Evolutionary conservation across 305 asterid species (phyloP).

Genomic region (Fraxinus paxiana): DNA sequence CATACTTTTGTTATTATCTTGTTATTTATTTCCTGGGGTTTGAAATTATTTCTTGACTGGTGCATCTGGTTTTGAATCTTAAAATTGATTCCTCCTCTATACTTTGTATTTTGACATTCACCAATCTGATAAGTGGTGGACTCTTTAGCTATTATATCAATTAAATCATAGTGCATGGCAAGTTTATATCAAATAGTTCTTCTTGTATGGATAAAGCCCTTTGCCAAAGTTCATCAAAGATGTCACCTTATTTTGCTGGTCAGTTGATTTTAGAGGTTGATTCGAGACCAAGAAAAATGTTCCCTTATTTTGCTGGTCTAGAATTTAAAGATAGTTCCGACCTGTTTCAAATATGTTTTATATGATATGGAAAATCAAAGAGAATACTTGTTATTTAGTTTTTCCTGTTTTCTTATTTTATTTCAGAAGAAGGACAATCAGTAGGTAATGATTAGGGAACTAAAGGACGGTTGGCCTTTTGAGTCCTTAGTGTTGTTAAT

Average conservation of each 20-base stretch:
- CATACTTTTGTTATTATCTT: conserved; percentile 18
- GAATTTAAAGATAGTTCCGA: neutral
- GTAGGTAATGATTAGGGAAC: neutral
- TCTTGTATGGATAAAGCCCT: neutral
- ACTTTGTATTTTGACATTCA: neutral
- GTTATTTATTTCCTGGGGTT: neutral
- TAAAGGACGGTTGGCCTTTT: neutral
- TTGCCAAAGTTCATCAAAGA: neutral
- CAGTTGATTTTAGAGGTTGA: neutral
- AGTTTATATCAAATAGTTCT: neutral
- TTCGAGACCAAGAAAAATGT: neutral
- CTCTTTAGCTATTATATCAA: neutral
- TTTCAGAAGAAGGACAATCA: neutral
- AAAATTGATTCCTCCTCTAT: neutral
- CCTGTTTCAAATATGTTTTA: neutral
- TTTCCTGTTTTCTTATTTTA: neutral
- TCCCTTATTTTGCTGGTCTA: neutral
- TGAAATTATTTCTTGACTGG: neutral
- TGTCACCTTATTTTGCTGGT: neutral
- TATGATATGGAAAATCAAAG: neutral
- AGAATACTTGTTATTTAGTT: neutral
- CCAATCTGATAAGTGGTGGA: neutral
- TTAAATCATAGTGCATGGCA: neutral
- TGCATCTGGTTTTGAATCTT: conserved; percentile 18
- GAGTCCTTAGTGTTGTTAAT: neutral